Conservation (phyloP, 1,284 basidiomycete species). For the Boletus austroedulis region DNA sequence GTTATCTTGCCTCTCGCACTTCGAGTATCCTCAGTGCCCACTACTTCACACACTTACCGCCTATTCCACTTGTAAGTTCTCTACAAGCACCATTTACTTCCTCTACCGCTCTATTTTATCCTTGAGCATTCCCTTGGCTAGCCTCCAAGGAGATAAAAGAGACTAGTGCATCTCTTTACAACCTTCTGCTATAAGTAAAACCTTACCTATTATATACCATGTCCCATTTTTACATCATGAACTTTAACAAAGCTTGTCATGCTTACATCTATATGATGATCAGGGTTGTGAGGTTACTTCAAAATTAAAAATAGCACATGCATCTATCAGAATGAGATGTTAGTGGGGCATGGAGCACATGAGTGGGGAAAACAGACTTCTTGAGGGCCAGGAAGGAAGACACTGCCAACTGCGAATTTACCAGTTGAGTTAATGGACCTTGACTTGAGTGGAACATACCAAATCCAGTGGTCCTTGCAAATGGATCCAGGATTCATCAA, state of each 20-base stretch:
- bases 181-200: background rate
- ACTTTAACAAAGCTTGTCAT: background rate
- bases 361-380: background rate
- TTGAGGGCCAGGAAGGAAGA: background rate
- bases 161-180: no score
- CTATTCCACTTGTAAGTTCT: no score
- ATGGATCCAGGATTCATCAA: no score
- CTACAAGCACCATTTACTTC: no score
- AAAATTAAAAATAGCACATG: background rate
- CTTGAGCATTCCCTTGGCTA: no score
- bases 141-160: no score
- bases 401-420: background rate
- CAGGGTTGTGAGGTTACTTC: background rate
- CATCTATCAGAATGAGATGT: background rate
- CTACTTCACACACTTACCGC: no score
- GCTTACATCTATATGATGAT: background rate
- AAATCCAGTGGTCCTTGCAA: background rate
- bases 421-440: background rate
- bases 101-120: no score
- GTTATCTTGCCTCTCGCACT: no score
- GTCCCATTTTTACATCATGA: background rate
- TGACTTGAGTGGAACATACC: background rate
- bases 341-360: background rate
- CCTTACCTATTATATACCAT: background rate
- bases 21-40: no score